Base-by-base conservation (phyloP, 139 green algal species). In the Chlamydomonas eustigma region DNA sequence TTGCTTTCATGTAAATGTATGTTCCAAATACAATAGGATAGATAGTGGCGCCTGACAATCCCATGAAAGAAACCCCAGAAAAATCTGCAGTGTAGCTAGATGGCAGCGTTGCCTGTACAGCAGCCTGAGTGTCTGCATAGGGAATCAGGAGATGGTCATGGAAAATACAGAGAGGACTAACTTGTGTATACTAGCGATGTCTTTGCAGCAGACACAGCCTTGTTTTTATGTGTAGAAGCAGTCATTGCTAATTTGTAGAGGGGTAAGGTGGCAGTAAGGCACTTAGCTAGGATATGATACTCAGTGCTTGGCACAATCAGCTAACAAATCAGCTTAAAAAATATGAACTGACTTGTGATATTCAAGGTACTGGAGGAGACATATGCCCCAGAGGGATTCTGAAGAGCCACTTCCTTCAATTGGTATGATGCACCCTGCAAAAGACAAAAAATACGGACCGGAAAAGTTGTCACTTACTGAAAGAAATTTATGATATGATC, bases 31-130 rank as follows among this genome's bases (percentile, higher is more conserved):
- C 28, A 35, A 70, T 51, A 4, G 72, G 72, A 34, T 71, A 71
- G 3, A 71, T 36, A 51, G 51, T 58, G 32, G 12, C 6, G 36
- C 51, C 73, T 1, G 73, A 30, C 39, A 83, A 68, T 51, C 44
- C 64, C 36, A 64, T 64, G 2, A 37, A 36, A 2, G 50, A 68
- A 1, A 79, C 78, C 25, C 28, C 8, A 33, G 50, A 36, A 37
- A 80, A 78, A 73, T 73, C 50, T 1, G 39, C 38, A 34, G 74
- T 75, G 22, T 75, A 74, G 51, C 38, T 74, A 38, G 72, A 50
- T 4, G 74, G 78, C 0, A 83, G 0, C 38, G 37, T 6, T 1
- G 67, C 33, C 0, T 73, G 24, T 5, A 79, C 28, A 6, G 72
- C 76, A 12, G 50, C 51, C 28, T 51, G 50, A 37, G 65, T 58